A percentile compares a stretch with the other conserved stretches of the same genome.
Evolutionary conservation across 352 stramenopile genomes (phyloP).

Genomic region (Phytophthora citrophthora): DNA sequence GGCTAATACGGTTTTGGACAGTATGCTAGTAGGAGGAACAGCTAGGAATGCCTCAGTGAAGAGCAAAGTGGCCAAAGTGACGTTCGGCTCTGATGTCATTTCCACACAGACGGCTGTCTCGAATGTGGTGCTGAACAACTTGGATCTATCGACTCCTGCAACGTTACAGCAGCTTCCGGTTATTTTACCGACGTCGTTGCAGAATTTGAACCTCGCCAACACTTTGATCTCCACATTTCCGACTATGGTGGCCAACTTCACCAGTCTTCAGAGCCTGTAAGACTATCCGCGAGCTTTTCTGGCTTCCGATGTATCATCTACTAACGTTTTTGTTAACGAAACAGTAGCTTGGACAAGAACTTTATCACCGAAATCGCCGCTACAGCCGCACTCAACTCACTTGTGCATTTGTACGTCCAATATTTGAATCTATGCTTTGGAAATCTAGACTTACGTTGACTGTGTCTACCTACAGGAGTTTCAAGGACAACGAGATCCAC

Average conservation of each 20-base stretch:
- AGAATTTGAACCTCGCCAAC: constrained; percentile 41
- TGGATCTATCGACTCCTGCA: constrained; percentile 28
- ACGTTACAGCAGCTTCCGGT: constrained; percentile 35
- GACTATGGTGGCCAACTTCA: constrained; percentile 43
- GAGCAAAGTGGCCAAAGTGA: constrained; percentile 44
- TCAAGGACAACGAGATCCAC: constrained; percentile 61
- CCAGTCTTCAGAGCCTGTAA: constrained; percentile 37
- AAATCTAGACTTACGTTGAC: neutral
- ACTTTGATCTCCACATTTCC: constrained; percentile 38
- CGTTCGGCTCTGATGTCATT: constrained; percentile 34
- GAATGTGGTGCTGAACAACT: constrained; percentile 36
- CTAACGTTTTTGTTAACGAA: constrained; percentile 14
- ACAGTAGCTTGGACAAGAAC: constrained; percentile 41
- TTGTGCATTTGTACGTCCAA: constrained; percentile 54
- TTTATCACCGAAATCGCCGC: constrained; percentile 40
- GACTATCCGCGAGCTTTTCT: neutral
- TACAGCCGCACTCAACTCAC: constrained; percentile 39
- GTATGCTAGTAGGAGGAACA: constrained; percentile 30
- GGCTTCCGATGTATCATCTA: neutral
- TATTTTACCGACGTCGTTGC: constrained; percentile 25
- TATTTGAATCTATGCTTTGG: neutral
- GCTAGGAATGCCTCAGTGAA: constrained; percentile 34
- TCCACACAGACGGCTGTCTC: constrained; percentile 34
- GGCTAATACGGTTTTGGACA: constrained; percentile 11
- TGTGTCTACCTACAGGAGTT: constrained; percentile 28